Conservation (phyloP, 768 basidiomycete genomes). For the Leucogyrophana mollusca region DNA sequence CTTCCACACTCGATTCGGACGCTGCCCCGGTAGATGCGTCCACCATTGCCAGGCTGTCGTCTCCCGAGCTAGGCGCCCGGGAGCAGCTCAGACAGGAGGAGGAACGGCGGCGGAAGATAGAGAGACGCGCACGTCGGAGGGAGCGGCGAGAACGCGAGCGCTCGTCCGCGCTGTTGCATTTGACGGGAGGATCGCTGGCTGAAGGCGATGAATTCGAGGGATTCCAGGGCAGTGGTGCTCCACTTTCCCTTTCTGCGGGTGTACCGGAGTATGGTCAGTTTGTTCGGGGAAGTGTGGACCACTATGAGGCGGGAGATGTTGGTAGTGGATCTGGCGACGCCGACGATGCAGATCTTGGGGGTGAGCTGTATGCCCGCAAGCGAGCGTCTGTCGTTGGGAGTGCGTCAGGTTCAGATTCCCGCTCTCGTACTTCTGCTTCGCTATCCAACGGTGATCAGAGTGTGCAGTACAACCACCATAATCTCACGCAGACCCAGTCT, state of each 20-base stretch:
- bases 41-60: conserved; percentile 52
- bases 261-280: conserved; percentile 27
- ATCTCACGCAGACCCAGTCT: conserved; percentile 20
- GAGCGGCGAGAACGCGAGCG: conserved; percentile 46
- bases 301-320: not conserved
- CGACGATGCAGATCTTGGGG: conserved; percentile 63
- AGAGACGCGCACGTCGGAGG: conserved; percentile 43
- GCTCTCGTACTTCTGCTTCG: conserved; percentile 59
- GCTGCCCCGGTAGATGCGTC: conserved; percentile 63
- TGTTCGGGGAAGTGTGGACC: conserved; percentile 12
- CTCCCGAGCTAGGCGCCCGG: conserved; percentile 33
- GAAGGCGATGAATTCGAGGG: conserved; percentile 56
- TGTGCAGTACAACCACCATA: conserved; percentile 24
- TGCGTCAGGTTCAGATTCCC: conserved; percentile 52
- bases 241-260: not conserved
- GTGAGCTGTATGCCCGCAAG: conserved; percentile 47
- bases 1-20: conserved; percentile 65
- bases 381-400: conserved; percentile 29
- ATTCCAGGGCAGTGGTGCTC: conserved; percentile 54
- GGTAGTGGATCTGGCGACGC: conserved; percentile 28
- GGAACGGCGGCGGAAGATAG: conserved; percentile 45
- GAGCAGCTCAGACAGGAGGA: conserved; percentile 29
- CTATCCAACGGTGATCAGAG: conserved; percentile 26
- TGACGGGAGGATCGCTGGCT: conserved; percentile 25
- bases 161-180: conserved; percentile 27